Evolutionary conservation across 1,284 basidiomycete genomes (phyloP).

Genomic region (Pseudozyma pruni): DNA sequence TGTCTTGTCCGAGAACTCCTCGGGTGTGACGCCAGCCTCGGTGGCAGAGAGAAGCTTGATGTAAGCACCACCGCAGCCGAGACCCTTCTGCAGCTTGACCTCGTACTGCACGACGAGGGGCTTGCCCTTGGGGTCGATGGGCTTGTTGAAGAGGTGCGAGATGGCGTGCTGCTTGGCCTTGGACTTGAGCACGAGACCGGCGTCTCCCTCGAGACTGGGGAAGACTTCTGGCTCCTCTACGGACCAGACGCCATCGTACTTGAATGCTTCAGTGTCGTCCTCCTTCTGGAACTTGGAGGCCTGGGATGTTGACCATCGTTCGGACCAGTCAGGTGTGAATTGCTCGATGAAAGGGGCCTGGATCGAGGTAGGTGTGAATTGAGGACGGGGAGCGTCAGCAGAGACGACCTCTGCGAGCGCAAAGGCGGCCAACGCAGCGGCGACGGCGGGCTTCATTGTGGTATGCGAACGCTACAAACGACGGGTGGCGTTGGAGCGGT

Average conservation of each 20-base stretch:
- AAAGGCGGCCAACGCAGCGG: conserved; percentile 43
- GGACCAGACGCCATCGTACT: conserved; percentile 96
- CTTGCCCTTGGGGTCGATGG: conserved; percentile 84
- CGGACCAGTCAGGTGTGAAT: conserved; percentile 88
- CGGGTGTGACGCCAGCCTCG: conserved; percentile 63
- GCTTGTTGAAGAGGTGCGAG: conserved; percentile 84
- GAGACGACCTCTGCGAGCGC: conserved; percentile 38
- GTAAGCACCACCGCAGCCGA: conserved; percentile 99
- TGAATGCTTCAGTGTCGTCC: conserved; percentile 72
- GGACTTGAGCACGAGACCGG: conserved; percentile 72
- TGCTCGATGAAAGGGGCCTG: conserved; percentile 97
- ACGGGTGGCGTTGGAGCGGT: background rate
- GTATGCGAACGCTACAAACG: background rate
- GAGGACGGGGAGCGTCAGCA: conserved; percentile 34
- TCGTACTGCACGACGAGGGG: conserved; percentile 98
- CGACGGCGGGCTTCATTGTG: conserved; percentile 42
- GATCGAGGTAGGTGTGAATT: conserved; percentile 78
- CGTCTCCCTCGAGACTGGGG: conserved; percentile 70
- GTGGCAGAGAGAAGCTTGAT: conserved; percentile 84
- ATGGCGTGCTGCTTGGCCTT: conserved; percentile 97
- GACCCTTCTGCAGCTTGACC: conserved; percentile 94
- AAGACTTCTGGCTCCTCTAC: conserved; percentile 87
- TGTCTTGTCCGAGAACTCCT: conserved; percentile 66
- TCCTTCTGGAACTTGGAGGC: conserved; percentile 81
- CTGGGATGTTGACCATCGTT: conserved; percentile 94